Conservation (phyloP, 352 stramenopile genomes). For the Plasmopara muralis region DNA sequence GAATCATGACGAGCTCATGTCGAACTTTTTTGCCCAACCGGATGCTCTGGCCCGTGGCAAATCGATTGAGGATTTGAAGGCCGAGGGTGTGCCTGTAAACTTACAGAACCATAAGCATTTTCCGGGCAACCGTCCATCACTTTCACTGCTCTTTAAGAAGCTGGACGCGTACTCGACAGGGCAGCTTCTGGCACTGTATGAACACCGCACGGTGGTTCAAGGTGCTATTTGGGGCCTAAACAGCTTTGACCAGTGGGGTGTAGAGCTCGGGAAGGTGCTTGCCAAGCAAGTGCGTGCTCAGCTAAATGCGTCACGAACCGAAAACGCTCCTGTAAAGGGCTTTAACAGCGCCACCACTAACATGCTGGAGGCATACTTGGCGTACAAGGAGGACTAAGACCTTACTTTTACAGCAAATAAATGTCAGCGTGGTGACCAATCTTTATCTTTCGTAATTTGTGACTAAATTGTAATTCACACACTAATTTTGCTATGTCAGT, state of each 20-base stretch:
- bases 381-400: slow-evolving; percentile 33
- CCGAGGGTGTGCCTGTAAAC: slow-evolving; percentile 89
- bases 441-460: no score
- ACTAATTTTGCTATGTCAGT: no score
- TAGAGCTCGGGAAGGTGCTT: slow-evolving; percentile 98
- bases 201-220: slow-evolving; percentile 96
- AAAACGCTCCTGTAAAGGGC: slow-evolving; percentile 75
- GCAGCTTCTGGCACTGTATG: slow-evolving; percentile 97
- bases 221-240: slow-evolving; percentile 99
- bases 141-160: slow-evolving; percentile 94
- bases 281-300: slow-evolving; percentile 93
- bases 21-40: slow-evolving; percentile 99
- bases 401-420: neutral
- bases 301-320: slow-evolving; percentile 72
- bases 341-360: slow-evolving; percentile 93
- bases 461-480: no score
- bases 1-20: slow-evolving; percentile 99
- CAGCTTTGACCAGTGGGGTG: slow-evolving; percentile 98
- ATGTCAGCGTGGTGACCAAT: neutral
- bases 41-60: slow-evolving; percentile 97
- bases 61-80: slow-evolving; percentile 89
- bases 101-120: slow-evolving; percentile 95
- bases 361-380: slow-evolving; percentile 91
- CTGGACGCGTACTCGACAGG: slow-evolving; percentile 93
- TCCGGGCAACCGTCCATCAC: slow-evolving; percentile 95